These are phyloP conservation scores for Smallanthus sonchifolius DNA, from an alignment of 129 eudicot genomes.

Conservation along the genomic window DNA sequence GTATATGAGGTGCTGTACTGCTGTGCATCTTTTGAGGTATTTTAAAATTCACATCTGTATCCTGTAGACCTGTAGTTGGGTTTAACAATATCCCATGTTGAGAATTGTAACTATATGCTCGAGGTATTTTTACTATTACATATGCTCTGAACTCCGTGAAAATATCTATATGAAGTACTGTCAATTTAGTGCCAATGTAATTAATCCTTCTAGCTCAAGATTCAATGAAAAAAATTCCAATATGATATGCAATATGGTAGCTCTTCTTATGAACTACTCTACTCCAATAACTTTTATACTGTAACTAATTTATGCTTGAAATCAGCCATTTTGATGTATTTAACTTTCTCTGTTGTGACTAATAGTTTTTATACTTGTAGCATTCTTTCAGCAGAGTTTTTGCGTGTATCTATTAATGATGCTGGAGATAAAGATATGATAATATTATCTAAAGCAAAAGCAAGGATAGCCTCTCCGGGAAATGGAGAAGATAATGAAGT, in stretches of 20 bases:
- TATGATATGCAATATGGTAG: neutral
- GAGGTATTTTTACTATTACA: neutral
- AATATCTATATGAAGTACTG: neutral
- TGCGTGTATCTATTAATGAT: constrained; percentile 71
- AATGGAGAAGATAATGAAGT: constrained; percentile 70
- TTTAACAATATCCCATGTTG: neutral
- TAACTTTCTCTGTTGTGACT: constrained; percentile 38
- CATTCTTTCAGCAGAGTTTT: constrained; percentile 99
- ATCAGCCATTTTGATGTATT: constrained; percentile 8
- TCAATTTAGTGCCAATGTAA: neutral
- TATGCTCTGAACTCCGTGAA: neutral
- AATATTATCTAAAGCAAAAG: constrained; percentile 42
- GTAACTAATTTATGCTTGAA: neutral
- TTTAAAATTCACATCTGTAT: neutral
- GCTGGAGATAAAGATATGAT: constrained; percentile 53
- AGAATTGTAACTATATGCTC: neutral
- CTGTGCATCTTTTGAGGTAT: constrained; percentile 4
- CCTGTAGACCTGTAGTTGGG: neutral
- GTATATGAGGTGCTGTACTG: neutral
- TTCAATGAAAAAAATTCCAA: neutral
- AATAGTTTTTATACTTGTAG: constrained; percentile 71
- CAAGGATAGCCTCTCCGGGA: constrained; percentile 29
- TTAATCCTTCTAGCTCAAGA: neutral
- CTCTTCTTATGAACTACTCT: neutral
- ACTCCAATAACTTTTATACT: neutral